A percentile compares a stretch with the other conserved stretches of the same genome.
Evolutionary conservation across 805 yeast species (phyloP).

Genomic region (Myxozyma neotropica): DNA sequence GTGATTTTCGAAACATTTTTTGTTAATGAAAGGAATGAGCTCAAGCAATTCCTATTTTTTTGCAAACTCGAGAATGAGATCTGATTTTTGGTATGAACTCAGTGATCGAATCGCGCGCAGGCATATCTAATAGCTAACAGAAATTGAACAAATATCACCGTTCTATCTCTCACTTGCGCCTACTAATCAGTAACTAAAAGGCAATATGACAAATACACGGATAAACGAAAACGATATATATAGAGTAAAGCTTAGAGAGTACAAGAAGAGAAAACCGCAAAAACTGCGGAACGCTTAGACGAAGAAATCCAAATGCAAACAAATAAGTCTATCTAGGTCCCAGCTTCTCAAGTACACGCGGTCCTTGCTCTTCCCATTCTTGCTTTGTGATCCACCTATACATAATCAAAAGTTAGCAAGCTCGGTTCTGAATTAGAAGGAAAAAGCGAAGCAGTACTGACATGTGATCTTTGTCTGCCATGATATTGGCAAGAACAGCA

Average conservation of each 20-base stretch:
- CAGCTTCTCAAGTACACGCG: conserved; percentile 77
- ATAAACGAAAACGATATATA: too few relatives aligned
- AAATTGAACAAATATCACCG: too few relatives aligned
- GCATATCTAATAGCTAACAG: too few relatives aligned
- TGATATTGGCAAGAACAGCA: conserved; percentile 94
- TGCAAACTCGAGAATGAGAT: too few relatives aligned
- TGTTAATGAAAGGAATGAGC: background rate
- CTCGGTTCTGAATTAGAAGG: background rate
- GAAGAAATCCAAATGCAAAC: too few relatives aligned
- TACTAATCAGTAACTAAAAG: too few relatives aligned
- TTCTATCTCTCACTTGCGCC: too few relatives aligned
- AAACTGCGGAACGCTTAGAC: background rate
- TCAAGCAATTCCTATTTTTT: too few relatives aligned
- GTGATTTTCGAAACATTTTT: background rate
- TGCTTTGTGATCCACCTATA: conserved; percentile 78
- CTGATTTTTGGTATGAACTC: too few relatives aligned
- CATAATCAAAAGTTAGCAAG: background rate
- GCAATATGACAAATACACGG: background rate
- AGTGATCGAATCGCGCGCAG: too few relatives aligned
- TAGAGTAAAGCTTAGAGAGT: background rate
- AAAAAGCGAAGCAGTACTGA: conserved; percentile 2
- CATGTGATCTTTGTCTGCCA: conserved; percentile 98
- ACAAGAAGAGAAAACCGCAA: background rate
- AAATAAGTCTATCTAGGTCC: conserved; percentile 71
- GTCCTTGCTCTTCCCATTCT: conserved; percentile 98